Evolutionary conservation across 371 early-diverging fungal species (phyloP).

Genomic region (Mortierella sp.): DNA sequence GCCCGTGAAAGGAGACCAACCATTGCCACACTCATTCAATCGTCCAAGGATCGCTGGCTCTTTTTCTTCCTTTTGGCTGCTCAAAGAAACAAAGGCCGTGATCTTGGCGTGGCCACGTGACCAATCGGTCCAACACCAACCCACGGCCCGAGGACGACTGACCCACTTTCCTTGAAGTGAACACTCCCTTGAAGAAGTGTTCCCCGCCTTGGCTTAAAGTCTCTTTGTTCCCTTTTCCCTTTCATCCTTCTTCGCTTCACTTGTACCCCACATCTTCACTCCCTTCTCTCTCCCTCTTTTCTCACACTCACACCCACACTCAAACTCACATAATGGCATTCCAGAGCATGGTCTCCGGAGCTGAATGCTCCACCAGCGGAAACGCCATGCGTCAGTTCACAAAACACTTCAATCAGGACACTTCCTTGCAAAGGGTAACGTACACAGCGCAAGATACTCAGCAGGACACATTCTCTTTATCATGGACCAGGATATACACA

Average conservation of each 20-base stretch:
- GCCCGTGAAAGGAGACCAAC: too few species aligned
- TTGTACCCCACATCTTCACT: not conserved
- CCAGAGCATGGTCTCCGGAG: slow-evolving; percentile 54
- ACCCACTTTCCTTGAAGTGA: slow-evolving; percentile 4
- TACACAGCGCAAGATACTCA: not conserved
- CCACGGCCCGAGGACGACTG: not conserved
- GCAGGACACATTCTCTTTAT: not conserved
- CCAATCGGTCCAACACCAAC: not conserved
- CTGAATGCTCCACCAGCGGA: slow-evolving; percentile 70
- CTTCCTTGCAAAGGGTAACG: slow-evolving; percentile 66
- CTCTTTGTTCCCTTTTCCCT: not conserved
- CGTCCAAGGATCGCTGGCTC: too few species aligned
- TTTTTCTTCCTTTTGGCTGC: too few species aligned
- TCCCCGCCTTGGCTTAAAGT: slow-evolving; percentile 7
- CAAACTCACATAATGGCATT: slow-evolving; percentile 30
- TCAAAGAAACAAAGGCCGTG: too few species aligned
- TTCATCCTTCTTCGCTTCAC: not conserved
- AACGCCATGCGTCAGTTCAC: slow-evolving; percentile 73
- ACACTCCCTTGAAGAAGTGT: not conserved
- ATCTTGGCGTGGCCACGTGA: too few species aligned
- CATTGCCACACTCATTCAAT: too few species aligned
- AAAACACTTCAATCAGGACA: slow-evolving; percentile 70
- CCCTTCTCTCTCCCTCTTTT: not conserved
- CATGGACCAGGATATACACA: not conserved
- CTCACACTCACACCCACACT: not conserved